Evolutionary conservation across 352 stramenopile species (phyloP), one percentile per base, ranked within the genome.

Genomic region (Pseudoperonospora humuli): DNA sequence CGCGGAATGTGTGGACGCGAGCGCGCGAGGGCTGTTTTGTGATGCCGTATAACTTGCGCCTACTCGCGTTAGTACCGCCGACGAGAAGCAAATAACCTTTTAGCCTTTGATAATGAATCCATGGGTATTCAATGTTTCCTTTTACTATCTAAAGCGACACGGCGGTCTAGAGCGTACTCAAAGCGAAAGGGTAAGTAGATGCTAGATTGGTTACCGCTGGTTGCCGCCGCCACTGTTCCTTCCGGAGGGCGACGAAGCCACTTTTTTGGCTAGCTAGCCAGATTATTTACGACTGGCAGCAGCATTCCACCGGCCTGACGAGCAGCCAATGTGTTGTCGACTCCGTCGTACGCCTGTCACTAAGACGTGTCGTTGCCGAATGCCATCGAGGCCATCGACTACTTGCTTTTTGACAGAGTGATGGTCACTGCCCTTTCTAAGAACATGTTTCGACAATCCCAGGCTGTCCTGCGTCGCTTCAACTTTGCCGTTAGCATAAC

Each of bases 401-500:
- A 39, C 18, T 61, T 48, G 37, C 47, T 26, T 10, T n/a, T 42
- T 53, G n/a, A 3, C 45, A 39, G 49, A 64, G 54, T 68, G 58
- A 61, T 64, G 54, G 45, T 68, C 58, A 9, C 32, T 61, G 59
- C 21, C 42, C 49, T 42, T 64, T 68, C 59, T 68, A 33, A 11
- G 24, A 24, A 34, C 40, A 35, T 39, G 44, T 40, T 38, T 67
- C 36, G 57, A 59, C 57, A 53, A 67, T 63, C 47, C 31, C 54
- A 57, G 48, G 54, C 48, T 63, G 48, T 63, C 48, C 45, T 46
- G 37, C 49, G 43, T 43, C 48, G 50, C 55, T 70, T 70, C 55
- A 63, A 66, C 50, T 58, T 64, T 64, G 56, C 56, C 52, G 60
- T 66, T 70, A 51, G 25, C 46, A 50, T 58, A 61, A 58, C 57